Evolutionary conservation across 768 basidiomycete genomes (phyloP).

Genomic region (Tulasnella sp.): DNA sequence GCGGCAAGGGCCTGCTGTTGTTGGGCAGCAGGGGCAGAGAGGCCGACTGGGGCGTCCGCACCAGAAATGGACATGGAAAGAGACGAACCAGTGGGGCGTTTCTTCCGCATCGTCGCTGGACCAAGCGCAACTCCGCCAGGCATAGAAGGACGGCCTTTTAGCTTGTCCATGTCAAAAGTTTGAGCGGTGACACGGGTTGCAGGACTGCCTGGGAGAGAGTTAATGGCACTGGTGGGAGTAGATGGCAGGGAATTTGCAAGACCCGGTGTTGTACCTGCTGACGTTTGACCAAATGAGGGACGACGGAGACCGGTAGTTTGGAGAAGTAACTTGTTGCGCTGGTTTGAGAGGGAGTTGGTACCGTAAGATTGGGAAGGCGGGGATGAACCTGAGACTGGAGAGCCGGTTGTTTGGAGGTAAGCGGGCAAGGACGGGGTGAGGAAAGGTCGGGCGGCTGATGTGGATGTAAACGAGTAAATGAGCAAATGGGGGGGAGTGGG

Average conservation of each 20-base stretch:
- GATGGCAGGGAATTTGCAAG: slow-evolving; percentile 1
- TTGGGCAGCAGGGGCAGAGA: background rate
- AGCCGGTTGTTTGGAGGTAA: slow-evolving; percentile 1
- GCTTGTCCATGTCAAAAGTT: slow-evolving; percentile 1
- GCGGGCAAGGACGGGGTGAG: slow-evolving; percentile 8
- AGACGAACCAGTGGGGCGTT: slow-evolving; percentile 1
- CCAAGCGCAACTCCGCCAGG: background rate
- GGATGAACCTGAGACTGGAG: background rate
- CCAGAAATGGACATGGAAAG: slow-evolving; percentile 6
- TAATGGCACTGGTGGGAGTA: slow-evolving; percentile 3
- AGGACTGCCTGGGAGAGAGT: slow-evolving; percentile 2
- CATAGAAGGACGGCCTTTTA: background rate
- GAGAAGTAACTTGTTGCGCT: slow-evolving; percentile 3
- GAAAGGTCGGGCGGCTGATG: background rate
- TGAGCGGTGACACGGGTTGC: background rate
- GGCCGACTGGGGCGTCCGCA: background rate
- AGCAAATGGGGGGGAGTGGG: background rate
- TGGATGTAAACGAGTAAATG: background rate
- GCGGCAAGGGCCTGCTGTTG: slow-evolving; percentile 4
- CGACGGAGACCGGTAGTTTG: background rate
- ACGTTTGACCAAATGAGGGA: slow-evolving; percentile 4
- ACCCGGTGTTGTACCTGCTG: background rate
- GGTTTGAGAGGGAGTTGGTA: background rate
- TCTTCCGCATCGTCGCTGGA: background rate
- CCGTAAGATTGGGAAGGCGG: background rate